A percentile compares a stretch with the other conserved stretches of the same genome.
Evolutionary conservation across 208 protist species (phyloP).

Genomic region (Trypanosoma boissoni): DNA sequence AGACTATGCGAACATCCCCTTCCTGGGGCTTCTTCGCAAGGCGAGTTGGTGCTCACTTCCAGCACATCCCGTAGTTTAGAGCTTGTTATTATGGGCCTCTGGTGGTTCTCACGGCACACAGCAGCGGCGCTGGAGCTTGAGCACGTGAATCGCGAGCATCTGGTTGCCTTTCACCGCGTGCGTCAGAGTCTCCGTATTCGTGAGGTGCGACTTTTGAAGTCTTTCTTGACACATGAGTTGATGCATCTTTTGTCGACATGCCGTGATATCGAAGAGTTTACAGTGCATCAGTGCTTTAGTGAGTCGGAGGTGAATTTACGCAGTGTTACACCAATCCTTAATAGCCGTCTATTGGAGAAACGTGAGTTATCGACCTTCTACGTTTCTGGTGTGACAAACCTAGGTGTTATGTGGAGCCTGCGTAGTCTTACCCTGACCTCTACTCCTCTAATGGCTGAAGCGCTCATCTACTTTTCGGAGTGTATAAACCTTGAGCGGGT

Average conservation of each 20-base stretch:
- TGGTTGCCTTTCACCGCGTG: constrained; percentile 47
- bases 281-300: constrained; percentile 41
- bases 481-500: constrained; percentile 54
- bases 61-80: constrained; percentile 7
- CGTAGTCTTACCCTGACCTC: constrained; percentile 54
- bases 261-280: constrained; percentile 44
- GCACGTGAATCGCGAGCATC: constrained; percentile 40
- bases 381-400: constrained; percentile 48
- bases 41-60: constrained; percentile 8
- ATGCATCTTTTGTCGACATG: constrained; percentile 69
- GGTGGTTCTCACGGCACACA: constrained; percentile 78
- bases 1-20: not conserved
- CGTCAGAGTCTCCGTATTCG: constrained; percentile 38
- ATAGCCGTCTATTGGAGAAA: constrained; percentile 24
- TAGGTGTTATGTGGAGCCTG: constrained; percentile 55
- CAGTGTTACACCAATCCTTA: constrained; percentile 72
- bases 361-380: constrained; percentile 52
- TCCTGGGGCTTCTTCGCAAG: not conserved
- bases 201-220: constrained; percentile 44
- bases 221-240: constrained; percentile 47
- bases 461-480: constrained; percentile 45
- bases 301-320: constrained; percentile 50
- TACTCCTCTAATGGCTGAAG: constrained; percentile 49
- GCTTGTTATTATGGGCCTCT: constrained; percentile 29
- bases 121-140: constrained; percentile 54